These are phyloP conservation scores for Penicillium pulvis DNA, from an alignment of 495 filamentous ascomycete species.

Conservation along the genomic window DNA sequence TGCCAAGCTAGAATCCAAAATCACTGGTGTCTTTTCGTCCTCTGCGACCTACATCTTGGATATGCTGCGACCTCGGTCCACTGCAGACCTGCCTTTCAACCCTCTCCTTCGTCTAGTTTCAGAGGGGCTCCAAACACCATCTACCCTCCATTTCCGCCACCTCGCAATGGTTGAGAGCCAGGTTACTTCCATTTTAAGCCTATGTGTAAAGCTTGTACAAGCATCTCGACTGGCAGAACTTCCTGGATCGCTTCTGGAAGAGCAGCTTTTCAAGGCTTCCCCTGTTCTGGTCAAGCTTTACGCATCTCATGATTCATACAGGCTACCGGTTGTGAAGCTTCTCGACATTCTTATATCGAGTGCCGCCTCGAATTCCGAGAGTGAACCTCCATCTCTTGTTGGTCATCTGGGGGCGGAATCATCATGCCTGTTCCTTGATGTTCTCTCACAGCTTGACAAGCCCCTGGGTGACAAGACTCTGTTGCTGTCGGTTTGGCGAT, in stretches of 20 bases:
- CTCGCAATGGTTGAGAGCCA: constrained; percentile 60
- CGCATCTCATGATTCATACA: constrained; percentile 68
- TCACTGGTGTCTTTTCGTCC: constrained; percentile 64
- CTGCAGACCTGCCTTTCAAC: constrained; percentile 70
- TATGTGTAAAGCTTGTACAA: constrained; percentile 68
- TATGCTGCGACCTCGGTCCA: constrained; percentile 69
- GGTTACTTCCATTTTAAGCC: constrained; percentile 61
- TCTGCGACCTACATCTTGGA: constrained; percentile 75
- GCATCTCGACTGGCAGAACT: constrained; percentile 65
- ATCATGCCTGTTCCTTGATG: constrained; percentile 77
- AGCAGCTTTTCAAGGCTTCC: constrained; percentile 75
- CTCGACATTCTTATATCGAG: constrained; percentile 74
- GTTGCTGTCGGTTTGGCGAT: constrained; percentile 72
- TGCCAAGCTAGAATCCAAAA: constrained; percentile 53
- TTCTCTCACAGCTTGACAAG: constrained; percentile 75
- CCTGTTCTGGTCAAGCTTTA: constrained; percentile 77
- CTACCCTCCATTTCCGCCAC: constrained; percentile 61
- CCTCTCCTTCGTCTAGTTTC: constrained; percentile 73
- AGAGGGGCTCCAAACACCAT: constrained; percentile 64
- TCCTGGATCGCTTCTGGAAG: constrained; percentile 66
- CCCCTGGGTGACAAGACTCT: constrained; percentile 65
- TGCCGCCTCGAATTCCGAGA: constrained; percentile 57
- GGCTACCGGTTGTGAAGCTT: constrained; percentile 62
- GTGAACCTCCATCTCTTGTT: constrained; percentile 85
- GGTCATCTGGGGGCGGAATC: constrained; percentile 82